phyloP scores from a whole-genome alignment of 306 rosid genomes.

The Begonia fuchsioides region DNA sequence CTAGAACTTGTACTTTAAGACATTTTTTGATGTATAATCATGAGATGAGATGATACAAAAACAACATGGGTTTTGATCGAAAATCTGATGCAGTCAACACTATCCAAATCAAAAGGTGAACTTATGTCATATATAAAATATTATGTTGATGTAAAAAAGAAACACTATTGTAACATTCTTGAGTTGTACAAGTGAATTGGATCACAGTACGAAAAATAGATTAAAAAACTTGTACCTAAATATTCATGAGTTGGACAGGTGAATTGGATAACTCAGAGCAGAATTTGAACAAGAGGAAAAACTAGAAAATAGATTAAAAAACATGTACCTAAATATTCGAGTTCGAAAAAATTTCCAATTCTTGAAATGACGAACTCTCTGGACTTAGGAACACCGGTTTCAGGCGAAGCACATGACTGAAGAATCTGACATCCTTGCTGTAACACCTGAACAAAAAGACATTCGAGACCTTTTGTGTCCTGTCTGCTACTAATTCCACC shows the following conservation, averaged over 20 bases:
- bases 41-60: too few relatives aligned
- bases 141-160: background rate
- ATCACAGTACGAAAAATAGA: too few relatives aligned
- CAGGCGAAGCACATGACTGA: slow-evolving; percentile 59
- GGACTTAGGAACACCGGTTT: slow-evolving; percentile 62
- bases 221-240: too few relatives aligned
- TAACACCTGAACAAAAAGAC: slow-evolving; percentile 88
- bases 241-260: background rate
- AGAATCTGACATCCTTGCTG: slow-evolving; percentile 95
- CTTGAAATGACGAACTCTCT: slow-evolving; percentile 94
- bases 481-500: slow-evolving; percentile 99
- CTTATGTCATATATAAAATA: background rate
- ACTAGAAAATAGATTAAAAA: background rate
- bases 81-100: too few relatives aligned
- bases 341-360: slow-evolving; percentile 89
- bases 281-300: too few relatives aligned
- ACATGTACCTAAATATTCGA: slow-evolving; percentile 77
- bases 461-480: slow-evolving; percentile 94
- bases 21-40: too few relatives aligned
- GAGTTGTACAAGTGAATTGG: background rate
- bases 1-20: background rate
- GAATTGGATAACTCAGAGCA: background rate
- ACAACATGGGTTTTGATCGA: too few relatives aligned
- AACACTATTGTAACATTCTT: background rate
- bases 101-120: background rate